phyloP scores from a whole-genome alignment of 1,139 yeast species.

The Williopsis jadinii region DNA sequence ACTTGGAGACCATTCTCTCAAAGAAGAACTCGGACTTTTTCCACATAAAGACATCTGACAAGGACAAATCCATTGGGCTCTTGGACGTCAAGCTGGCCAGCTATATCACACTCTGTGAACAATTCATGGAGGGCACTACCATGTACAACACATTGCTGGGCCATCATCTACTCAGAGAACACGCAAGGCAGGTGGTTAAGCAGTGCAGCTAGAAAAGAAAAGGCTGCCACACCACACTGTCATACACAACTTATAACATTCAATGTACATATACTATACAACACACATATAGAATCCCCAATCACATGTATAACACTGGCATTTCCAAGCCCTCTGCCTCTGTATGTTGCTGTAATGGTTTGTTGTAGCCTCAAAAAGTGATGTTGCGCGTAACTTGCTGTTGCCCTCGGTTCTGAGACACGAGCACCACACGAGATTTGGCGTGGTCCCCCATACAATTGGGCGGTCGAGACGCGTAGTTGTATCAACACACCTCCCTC shows the following conservation, averaged over 20 bases:
- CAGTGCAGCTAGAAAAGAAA: constrained; percentile 2
- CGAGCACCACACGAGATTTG: too few species aligned
- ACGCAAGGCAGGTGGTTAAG: constrained; percentile 6
- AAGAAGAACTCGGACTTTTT: constrained; percentile 11
- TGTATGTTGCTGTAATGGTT: too few species aligned
- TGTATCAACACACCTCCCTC: constrained; percentile 1
- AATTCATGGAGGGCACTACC: constrained; percentile 6
- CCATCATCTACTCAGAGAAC: constrained; percentile 2
- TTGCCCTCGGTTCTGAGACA: too few species aligned
- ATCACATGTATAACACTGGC: too few species aligned
- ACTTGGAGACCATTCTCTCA: constrained; percentile 8
- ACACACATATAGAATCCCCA: too few species aligned
- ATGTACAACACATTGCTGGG: constrained; percentile 1
- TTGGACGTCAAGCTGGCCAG: constrained; percentile 20
- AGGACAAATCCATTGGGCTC: constrained; percentile 12
- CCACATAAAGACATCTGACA: background rate
- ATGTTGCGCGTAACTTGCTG: too few species aligned
- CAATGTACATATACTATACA: too few species aligned
- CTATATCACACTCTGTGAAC: constrained; percentile 9
- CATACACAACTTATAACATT: background rate
- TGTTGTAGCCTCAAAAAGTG: constrained; percentile 1
- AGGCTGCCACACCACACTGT: background rate
- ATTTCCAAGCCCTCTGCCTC: too few species aligned
- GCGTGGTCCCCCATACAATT: too few species aligned
- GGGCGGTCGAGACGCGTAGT: too few species aligned